These are phyloP conservation scores for Drosera capensis DNA, from an alignment of 148 eudicot species.

Conservation along the genomic window DNA sequence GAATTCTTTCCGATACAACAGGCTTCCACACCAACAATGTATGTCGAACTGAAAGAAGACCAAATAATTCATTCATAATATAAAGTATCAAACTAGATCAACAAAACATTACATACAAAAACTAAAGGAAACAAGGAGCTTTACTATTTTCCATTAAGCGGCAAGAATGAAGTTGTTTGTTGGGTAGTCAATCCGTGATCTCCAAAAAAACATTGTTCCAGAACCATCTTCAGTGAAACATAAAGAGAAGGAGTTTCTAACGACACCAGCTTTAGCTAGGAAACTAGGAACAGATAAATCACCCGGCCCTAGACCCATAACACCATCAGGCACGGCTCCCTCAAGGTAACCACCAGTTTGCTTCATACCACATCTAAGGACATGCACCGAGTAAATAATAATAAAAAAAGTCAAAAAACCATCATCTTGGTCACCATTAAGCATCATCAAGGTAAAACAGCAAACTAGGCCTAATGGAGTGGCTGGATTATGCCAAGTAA, in stretches of 20 bases:
- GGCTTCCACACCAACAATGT: slow-evolving; percentile 59
- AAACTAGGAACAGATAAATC: slow-evolving; percentile 72
- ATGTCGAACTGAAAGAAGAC: slow-evolving; percentile 40
- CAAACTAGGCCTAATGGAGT: too few species aligned
- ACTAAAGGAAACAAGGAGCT: neutral
- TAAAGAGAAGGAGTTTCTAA: slow-evolving; percentile 66
- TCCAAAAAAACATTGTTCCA: slow-evolving; percentile 76
- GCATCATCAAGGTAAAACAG: too few species aligned
- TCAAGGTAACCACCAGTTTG: slow-evolving; percentile 85
- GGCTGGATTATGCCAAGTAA: too few species aligned
- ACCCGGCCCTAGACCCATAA: slow-evolving; percentile 82
- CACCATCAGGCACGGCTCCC: slow-evolving; percentile 92
- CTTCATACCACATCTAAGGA: slow-evolving; percentile 72
- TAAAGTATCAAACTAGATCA: neutral
- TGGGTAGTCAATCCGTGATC: slow-evolving; percentile 57
- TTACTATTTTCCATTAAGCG: slow-evolving; percentile 57
- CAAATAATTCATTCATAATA: slow-evolving; percentile 3
- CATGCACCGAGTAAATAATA: neutral
- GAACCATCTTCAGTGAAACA: slow-evolving; percentile 68
- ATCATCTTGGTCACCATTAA: too few species aligned
- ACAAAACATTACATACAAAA: too few species aligned
- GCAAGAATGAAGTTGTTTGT: slow-evolving; percentile 56
- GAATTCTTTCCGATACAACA: slow-evolving; percentile 55
- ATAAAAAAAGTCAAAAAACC: too few species aligned
- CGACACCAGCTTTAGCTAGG: slow-evolving; percentile 70